A percentile compares a stretch with the other conserved stretches of the same genome.
phyloP scores from a whole-genome alignment of 2,329 filamentous ascomycete genomes.

The Aspergillus ochraceoroseus region DNA sequence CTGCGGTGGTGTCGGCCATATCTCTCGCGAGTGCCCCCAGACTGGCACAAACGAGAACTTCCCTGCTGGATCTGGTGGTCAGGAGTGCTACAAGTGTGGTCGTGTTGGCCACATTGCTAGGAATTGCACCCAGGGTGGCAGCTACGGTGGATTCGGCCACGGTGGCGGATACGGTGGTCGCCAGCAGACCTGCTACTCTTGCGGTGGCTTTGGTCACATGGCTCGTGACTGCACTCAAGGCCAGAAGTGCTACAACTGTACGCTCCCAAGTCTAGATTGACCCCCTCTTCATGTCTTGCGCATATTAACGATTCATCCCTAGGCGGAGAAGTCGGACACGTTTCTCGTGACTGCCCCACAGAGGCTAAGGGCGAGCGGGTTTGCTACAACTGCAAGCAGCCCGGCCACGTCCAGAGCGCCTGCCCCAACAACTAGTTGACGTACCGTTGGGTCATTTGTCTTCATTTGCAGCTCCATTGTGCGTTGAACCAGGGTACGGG shows the following conservation, averaged over 20 bases:
- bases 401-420: constrained; percentile 86
- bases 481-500: constrained; percentile 17
- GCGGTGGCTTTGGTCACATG: constrained; percentile 95
- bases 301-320: constrained; percentile 8
- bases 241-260: constrained; percentile 99
- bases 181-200: constrained; percentile 94
- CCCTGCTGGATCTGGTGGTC: constrained; percentile 48
- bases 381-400: constrained; percentile 92
- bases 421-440: constrained; percentile 76
- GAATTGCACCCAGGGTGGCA: constrained; percentile 51
- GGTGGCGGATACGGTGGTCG: constrained; percentile 50
- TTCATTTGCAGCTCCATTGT: constrained; percentile 23
- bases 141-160: constrained; percentile 40
- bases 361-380: constrained; percentile 88
- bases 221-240: constrained; percentile 97
- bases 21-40: constrained; percentile 70
- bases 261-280: no score
- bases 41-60: constrained; percentile 45
- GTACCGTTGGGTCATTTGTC: constrained; percentile 21
- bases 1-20: constrained; percentile 74
- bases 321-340: constrained; percentile 82
- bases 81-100: constrained; percentile 97
- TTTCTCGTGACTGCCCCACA: constrained; percentile 92
- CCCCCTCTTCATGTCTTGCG: no score
- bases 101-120: constrained; percentile 93